Conservation (phyloP, 1,139 yeast genomes). For the Debaryomyces psychrophilus region DNA sequence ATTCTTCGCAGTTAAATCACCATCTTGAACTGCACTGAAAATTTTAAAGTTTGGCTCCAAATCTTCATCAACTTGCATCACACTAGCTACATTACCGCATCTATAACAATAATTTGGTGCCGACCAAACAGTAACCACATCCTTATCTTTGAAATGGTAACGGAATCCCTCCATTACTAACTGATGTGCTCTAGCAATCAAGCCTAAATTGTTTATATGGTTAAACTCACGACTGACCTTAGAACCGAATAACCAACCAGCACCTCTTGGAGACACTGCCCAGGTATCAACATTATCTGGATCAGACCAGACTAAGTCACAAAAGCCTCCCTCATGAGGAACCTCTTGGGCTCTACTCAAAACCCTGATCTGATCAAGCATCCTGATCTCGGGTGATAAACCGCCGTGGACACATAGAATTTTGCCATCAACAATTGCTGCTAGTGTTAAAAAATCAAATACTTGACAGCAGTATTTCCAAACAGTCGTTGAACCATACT, state of each 20-base stretch:
- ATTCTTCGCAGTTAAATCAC: slow-evolving; percentile 61
- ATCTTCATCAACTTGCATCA: slow-evolving; percentile 91
- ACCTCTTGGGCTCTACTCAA: slow-evolving; percentile 98
- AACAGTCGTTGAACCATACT: slow-evolving; percentile 94
- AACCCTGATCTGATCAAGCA: slow-evolving; percentile 94
- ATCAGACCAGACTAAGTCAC: slow-evolving; percentile 96
- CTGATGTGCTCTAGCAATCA: slow-evolving; percentile 97
- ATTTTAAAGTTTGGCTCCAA: slow-evolving; percentile 88
- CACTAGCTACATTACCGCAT: slow-evolving; percentile 98
- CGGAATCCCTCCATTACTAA: slow-evolving; percentile 98
- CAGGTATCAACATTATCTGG: slow-evolving; percentile 98
- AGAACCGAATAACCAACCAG: slow-evolving; percentile 96
- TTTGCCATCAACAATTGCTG: slow-evolving; percentile 93
- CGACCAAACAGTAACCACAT: slow-evolving; percentile 97
- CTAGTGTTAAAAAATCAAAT: slow-evolving; percentile 87
- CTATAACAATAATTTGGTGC: slow-evolving; percentile 98
- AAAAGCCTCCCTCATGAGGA: slow-evolving; percentile 98
- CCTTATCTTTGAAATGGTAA: slow-evolving; percentile 92
- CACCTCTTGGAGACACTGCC: slow-evolving; percentile 99
- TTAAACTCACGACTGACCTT: slow-evolving; percentile 93
- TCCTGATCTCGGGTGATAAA: slow-evolving; percentile 94
- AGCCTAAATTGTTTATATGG: slow-evolving; percentile 81
- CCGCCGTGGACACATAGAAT: slow-evolving; percentile 97
- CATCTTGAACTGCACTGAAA: slow-evolving; percentile 95
- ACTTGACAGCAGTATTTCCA: slow-evolving; percentile 98